phyloP scores from a whole-genome alignment of 2,329 filamentous ascomycete species.

The Pestalotiopsis sp. region DNA sequence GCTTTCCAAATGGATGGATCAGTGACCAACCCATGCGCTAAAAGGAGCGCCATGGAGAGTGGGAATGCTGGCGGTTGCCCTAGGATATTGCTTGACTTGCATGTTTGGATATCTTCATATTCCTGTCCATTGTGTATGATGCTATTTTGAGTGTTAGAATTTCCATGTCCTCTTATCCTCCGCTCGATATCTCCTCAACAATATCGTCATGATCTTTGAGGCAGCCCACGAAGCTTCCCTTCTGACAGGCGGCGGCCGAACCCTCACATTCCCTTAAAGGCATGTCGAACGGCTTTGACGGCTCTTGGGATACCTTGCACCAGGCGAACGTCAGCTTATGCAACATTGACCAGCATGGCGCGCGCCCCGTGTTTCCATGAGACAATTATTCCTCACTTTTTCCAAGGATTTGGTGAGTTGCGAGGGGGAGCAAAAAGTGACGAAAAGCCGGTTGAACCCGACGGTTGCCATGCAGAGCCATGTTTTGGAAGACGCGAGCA shows the following conservation, averaged over 20 bases:
- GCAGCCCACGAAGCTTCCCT: background rate
- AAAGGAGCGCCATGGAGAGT: background rate
- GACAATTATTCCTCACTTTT: background rate
- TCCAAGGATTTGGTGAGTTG: background rate
- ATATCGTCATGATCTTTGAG: background rate
- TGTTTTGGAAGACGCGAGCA: background rate
- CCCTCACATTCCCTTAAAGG: slow-evolving; percentile 3
- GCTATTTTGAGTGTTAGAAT: background rate
- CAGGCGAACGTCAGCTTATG: slow-evolving; percentile 1
- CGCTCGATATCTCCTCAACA: background rate
- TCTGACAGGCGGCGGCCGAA: background rate
- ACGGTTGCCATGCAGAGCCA: background rate
- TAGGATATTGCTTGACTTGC: background rate
- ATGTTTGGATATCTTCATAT: background rate
- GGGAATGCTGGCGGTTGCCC: background rate
- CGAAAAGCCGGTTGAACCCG: slow-evolving; percentile 13
- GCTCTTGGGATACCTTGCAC: background rate
- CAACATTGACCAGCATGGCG: background rate
- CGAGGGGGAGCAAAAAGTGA: background rate
- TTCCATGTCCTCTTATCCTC: background rate
- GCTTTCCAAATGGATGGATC: background rate
- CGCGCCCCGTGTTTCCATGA: background rate
- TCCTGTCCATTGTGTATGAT: background rate
- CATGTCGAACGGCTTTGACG: background rate
- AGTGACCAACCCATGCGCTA: background rate